Evolutionary conservation across 2,329 filamentous ascomycete species (phyloP).

Genomic region (Fusarium papillatum): DNA sequence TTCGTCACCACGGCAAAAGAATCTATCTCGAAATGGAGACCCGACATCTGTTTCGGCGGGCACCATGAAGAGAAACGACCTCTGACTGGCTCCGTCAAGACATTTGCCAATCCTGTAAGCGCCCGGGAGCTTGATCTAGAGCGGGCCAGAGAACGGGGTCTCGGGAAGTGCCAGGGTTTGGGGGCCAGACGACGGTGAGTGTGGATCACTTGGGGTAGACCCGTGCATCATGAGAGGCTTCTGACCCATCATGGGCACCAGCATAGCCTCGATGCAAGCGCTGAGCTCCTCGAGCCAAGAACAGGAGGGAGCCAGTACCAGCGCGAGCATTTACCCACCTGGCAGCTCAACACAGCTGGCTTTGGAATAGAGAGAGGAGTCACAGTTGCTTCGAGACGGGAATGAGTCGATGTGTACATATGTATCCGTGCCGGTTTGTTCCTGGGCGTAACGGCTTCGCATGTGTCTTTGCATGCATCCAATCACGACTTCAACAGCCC

Average conservation of each 20-base stretch:
- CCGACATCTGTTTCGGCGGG: constrained; percentile 15
- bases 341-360: neutral
- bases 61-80: constrained; percentile 5
- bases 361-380: neutral
- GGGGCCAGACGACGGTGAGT: constrained; percentile 25
- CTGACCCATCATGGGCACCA: constrained; percentile 29
- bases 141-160: constrained; percentile 29
- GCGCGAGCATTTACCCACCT: neutral
- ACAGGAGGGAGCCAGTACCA: constrained; percentile 23
- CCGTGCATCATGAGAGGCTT: constrained; percentile 35
- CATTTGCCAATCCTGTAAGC: constrained; percentile 41
- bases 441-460: neutral
- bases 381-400: neutral
- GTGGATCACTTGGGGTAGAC: constrained; percentile 30
- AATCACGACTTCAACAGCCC: neutral
- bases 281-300: constrained; percentile 38
- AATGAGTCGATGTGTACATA: neutral
- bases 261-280: constrained; percentile 41
- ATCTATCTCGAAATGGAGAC: constrained; percentile 21
- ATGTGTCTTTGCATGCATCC: neutral
- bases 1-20: constrained; percentile 16
- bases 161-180: constrained; percentile 35
- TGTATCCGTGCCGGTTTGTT: neutral
- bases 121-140: constrained; percentile 40
- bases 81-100: constrained; percentile 39